These are phyloP conservation scores for Letharia lupina DNA, from an alignment of 495 filamentous ascomycete genomes.

Conservation along the genomic window DNA sequence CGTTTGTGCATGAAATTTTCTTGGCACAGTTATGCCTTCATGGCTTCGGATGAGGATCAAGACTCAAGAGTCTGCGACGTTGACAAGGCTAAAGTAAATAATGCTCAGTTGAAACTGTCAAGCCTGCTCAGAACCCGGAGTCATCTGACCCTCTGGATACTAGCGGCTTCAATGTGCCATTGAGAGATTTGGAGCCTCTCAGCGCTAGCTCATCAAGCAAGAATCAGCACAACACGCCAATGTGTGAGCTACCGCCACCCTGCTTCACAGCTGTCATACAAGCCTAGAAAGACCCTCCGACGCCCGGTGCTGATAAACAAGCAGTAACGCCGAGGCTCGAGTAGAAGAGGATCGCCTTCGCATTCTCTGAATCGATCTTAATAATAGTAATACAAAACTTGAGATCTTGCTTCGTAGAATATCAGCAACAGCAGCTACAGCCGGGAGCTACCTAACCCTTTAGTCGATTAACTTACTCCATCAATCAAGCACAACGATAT, in stretches of 20 bases:
- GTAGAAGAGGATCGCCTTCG: neutral
- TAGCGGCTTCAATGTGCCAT: too few species aligned
- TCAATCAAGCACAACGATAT: slow-evolving; percentile 3
- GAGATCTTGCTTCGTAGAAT: neutral
- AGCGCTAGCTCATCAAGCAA: too few species aligned
- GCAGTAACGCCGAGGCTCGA: neutral
- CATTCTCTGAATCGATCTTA: neutral
- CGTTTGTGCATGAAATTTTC: too few species aligned
- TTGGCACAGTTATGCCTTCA: too few species aligned
- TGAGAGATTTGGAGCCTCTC: too few species aligned
- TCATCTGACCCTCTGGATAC: too few species aligned
- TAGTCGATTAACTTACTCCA: neutral
- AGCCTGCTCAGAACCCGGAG: too few species aligned
- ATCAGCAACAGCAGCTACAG: neutral
- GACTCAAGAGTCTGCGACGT: too few species aligned
- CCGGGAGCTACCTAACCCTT: neutral
- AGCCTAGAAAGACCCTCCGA: neutral
- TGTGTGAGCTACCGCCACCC: neutral
- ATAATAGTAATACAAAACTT: neutral
- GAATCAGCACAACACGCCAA: too few species aligned
- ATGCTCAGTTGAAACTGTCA: too few species aligned
- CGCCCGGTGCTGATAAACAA: neutral
- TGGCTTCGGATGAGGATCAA: too few species aligned
- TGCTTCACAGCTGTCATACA: neutral
- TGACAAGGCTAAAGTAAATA: too few species aligned